A percentile compares a stretch with the other conserved stretches of the same genome.
phyloP scores from a whole-genome alignment of 2,329 filamentous ascomycete species.

The Cordyceps javanica region DNA sequence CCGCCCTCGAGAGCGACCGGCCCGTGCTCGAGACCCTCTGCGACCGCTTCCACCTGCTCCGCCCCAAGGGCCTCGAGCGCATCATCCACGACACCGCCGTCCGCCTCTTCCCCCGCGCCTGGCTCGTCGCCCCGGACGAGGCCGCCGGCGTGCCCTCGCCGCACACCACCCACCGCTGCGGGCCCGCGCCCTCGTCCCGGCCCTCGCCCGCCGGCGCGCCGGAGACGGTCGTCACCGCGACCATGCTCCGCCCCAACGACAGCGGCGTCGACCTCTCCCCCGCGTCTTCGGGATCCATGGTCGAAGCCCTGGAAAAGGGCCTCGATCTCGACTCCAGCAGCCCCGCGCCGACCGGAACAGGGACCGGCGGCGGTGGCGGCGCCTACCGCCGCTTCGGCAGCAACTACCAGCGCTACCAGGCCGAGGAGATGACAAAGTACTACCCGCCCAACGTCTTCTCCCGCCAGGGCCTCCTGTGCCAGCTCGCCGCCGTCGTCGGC shows the following conservation, averaged over 20 bases:
- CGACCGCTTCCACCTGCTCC: slow-evolving; percentile 48
- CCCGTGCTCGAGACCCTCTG: slow-evolving; percentile 60
- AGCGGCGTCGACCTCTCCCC: slow-evolving; percentile 8
- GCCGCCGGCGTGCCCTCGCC: slow-evolving; percentile 43
- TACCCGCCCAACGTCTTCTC: slow-evolving; percentile 55
- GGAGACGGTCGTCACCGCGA: background rate
- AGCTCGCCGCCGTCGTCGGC: slow-evolving; percentile 72
- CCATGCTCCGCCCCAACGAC: background rate
- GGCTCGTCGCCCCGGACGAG: slow-evolving; percentile 55
- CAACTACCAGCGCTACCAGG: slow-evolving; percentile 78
- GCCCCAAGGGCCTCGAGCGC: slow-evolving; percentile 65
- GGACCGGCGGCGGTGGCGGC: slow-evolving; percentile 15
- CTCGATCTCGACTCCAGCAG: background rate
- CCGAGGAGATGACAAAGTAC: slow-evolving; percentile 70
- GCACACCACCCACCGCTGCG: slow-evolving; percentile 34
- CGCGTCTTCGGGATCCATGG: background rate
- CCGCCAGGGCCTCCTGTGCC: slow-evolving; percentile 63
- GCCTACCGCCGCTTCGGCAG: slow-evolving; percentile 55
- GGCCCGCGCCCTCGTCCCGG: slow-evolving; percentile 16
- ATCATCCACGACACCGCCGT: slow-evolving; percentile 58
- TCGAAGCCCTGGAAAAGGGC: background rate
- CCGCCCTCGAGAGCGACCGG: slow-evolving; percentile 53
- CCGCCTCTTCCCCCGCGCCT: slow-evolving; percentile 60
- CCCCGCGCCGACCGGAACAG: too few species aligned
- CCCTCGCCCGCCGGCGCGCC: background rate